Evolutionary conservation across 1,139 yeast species (phyloP).

Genomic region (Scheffersomyces titani): DNA sequence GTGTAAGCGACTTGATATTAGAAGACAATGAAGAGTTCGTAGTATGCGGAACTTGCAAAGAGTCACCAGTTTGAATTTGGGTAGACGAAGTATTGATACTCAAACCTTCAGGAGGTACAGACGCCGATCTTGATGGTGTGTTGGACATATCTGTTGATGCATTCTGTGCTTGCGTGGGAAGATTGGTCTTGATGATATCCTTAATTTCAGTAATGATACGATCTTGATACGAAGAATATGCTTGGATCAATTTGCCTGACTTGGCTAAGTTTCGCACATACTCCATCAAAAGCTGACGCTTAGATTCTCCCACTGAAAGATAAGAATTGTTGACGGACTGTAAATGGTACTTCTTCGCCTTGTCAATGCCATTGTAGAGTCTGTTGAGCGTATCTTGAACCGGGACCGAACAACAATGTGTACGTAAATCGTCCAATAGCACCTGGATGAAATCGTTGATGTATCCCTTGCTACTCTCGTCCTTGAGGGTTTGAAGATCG

Average conservation of each 20-base stretch:
- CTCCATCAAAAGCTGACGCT: slow-evolving; percentile 42
- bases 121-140: slow-evolving; percentile 32
- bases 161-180: slow-evolving; percentile 46
- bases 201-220: slow-evolving; percentile 69
- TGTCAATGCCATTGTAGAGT: slow-evolving; percentile 33
- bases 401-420: slow-evolving; percentile 54
- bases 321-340: slow-evolving; percentile 28
- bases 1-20: slow-evolving; percentile 62
- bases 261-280: slow-evolving; percentile 58
- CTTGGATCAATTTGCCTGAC: slow-evolving; percentile 64
- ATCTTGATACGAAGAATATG: slow-evolving; percentile 70
- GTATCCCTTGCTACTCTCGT: slow-evolving; percentile 68
- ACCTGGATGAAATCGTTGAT: slow-evolving; percentile 56
- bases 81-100: slow-evolving; percentile 1
- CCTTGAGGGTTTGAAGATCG: slow-evolving; percentile 49
- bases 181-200: slow-evolving; percentile 61
- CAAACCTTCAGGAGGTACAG: slow-evolving; percentile 25
- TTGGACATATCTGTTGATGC: slow-evolving; percentile 18
- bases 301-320: slow-evolving; percentile 30
- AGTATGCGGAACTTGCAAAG: slow-evolving; percentile 15
- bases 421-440: slow-evolving; percentile 60
- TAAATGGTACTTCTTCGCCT: slow-evolving; percentile 19
- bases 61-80: neutral
- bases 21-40: slow-evolving; percentile 45
- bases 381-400: slow-evolving; percentile 54